Evolutionary conservation across 164 flowering plant genomes (phyloP).

Genomic region (Magnolia sinica): DNA sequence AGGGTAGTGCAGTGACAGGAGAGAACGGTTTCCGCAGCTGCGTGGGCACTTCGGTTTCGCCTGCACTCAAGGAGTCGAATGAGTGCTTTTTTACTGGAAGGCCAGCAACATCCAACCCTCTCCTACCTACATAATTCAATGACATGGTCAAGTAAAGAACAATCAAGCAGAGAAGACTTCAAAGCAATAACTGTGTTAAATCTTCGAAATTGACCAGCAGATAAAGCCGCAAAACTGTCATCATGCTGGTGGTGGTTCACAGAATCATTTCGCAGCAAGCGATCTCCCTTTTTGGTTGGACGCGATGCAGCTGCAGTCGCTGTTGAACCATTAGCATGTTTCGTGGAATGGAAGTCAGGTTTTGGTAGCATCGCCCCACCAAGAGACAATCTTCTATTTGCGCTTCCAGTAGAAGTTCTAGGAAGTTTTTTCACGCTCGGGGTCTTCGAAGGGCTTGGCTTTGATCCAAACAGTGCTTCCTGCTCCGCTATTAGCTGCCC

Average conservation of each 20-base stretch:
- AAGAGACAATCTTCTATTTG: conserved; percentile 56
- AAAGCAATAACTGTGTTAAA: not conserved
- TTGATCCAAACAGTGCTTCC: conserved; percentile 80
- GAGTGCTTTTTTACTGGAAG: conserved; percentile 48
- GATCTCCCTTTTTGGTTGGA: conserved; percentile 39
- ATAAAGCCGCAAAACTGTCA: conserved; percentile 18
- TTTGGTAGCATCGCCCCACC: conserved; percentile 61
- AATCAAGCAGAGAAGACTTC: not conserved
- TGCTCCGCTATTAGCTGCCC: conserved; percentile 74
- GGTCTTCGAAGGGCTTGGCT: conserved; percentile 81
- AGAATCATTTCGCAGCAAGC: conserved; percentile 1
- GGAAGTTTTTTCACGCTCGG: conserved; percentile 56
- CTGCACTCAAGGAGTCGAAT: conserved; percentile 29
- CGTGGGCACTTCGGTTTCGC: conserved; percentile 43
- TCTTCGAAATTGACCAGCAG: conserved; percentile 35
- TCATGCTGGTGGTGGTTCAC: not conserved
- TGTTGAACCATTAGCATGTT: conserved; percentile 23
- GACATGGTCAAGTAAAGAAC: not conserved
- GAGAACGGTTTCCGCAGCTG: conserved; percentile 71
- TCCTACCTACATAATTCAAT: conserved; percentile 37
- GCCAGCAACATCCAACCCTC: conserved; percentile 63
- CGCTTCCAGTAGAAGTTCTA: conserved; percentile 59
- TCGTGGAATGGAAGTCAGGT: conserved; percentile 32
- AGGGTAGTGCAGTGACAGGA: conserved; percentile 53
- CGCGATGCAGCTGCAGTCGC: conserved; percentile 18